phyloP scores from a whole-genome alignment of 371 early-diverging fungal species.

The Syncephalastrum sp. region DNA sequence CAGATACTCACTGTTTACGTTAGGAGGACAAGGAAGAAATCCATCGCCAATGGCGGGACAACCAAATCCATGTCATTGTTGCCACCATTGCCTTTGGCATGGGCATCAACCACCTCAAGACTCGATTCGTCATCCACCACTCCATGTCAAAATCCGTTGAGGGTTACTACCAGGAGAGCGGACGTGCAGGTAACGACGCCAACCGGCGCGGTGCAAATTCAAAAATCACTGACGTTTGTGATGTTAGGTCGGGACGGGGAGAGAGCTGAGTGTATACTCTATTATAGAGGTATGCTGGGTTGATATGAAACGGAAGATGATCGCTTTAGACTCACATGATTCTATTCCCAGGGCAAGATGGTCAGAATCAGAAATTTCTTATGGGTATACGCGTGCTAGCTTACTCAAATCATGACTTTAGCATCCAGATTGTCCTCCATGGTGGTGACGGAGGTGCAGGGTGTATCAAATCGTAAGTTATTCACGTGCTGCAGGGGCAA shows the following conservation, averaged over 20 bases:
- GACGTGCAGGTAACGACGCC: conserved; percentile 71
- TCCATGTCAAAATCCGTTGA: conserved; percentile 85
- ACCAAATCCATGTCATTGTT: conserved; percentile 81
- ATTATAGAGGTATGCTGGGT: conserved; percentile 49
- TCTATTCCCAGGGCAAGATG: conserved; percentile 45
- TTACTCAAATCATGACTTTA: conserved; percentile 3
- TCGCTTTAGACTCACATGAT: too few relatives aligned
- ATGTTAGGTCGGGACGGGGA: conserved; percentile 61
- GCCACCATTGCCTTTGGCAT: conserved; percentile 99
- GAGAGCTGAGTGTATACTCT: conserved; percentile 73
- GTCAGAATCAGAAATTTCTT: conserved; percentile 19
- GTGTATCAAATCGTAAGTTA: conserved; percentile 50
- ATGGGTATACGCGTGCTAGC: not conserved
- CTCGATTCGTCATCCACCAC: conserved; percentile 86
- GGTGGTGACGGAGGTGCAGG: conserved; percentile 65
- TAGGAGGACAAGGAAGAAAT: conserved; percentile 63
- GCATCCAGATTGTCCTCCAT: conserved; percentile 60
- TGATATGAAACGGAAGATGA: too few relatives aligned
- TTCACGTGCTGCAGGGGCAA: not conserved
- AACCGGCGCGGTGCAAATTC: not conserved
- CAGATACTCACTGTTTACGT: not conserved
- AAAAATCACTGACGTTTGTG: not conserved
- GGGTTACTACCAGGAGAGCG: conserved; percentile 94
- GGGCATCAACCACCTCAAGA: conserved; percentile 87
- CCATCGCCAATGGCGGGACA: conserved; percentile 76